Evolutionary conservation across 192 early-diverging fungal genomes (phyloP), one percentile per base, ranked within the genome.

Genomic region (Podila minutissima): DNA sequence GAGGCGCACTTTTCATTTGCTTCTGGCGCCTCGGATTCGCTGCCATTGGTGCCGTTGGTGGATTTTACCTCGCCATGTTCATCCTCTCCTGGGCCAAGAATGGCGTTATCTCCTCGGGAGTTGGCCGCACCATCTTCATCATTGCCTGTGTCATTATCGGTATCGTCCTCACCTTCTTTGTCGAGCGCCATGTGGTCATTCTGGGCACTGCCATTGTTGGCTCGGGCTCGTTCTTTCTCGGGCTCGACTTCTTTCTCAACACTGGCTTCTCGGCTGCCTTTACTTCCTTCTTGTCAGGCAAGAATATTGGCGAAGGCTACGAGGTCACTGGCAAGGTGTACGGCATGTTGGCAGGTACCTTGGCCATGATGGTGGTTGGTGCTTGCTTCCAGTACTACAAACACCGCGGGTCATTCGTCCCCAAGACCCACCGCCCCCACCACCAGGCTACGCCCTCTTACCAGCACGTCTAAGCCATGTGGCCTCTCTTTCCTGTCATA

Each of bases 191-290:
- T 12, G 85, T 94, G 31, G 82, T 95, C 55, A 91, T 95, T 28
- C 71, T 95, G 41, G 88, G 87, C 26, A 94, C 96, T 10, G 77
- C 91, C 20, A 86, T 95, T 32, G 90, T 92, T 69, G 96, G 96
- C 29, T 87, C 96, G 8, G 95, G 93, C 82, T 88, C 88, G 58
- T 87, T 95, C 81, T 89, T 93, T 72, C 66, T 91, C 26, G 96
- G 96, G 59, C 88, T 96, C 48, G 96, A 97, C 83, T 87, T 92
- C 69, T 97, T 94, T 84, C 87, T 88, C n/a, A 75, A 89, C 17
- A 92, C 93, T 13, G 95, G 95, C 7, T 92, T 95, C 79, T 68
- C 83, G 32, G 83, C 89, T 28, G 86, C 91, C 19, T 79, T 91
- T 15, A 59, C 83, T 29, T 66, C 77, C 5, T 89, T 94, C 69